A percentile compares a stretch with the other conserved stretches of the same genome.
Conservation (phyloP, 345 rosid species). For the Salix arbutifolia region DNA sequence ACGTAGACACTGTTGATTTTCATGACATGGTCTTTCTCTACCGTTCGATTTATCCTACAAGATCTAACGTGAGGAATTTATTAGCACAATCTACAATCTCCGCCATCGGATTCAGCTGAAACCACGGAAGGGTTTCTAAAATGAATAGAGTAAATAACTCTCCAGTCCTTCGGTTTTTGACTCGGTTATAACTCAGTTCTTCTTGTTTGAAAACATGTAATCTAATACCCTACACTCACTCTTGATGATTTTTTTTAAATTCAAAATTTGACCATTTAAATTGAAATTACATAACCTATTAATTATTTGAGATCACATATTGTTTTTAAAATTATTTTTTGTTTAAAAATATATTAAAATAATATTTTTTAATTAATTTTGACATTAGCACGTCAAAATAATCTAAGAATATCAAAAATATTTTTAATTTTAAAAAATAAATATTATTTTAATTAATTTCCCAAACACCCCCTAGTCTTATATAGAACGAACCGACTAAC, state of each 20-base stretch:
- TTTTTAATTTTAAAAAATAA: too few species aligned
- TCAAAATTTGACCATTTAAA: not conserved
- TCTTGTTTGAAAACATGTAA: not conserved
- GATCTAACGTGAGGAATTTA: not conserved
- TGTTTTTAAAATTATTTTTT: too few species aligned
- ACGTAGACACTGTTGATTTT: not conserved
- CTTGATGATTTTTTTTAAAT: too few species aligned
- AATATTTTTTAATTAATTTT: too few species aligned
- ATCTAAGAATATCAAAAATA: too few species aligned
- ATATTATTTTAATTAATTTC: too few species aligned
- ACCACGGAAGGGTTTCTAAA: not conserved
- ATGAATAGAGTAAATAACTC: not conserved
- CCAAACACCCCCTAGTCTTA: too few species aligned
- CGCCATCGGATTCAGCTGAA: not conserved
- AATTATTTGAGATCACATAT: fast-evolving
- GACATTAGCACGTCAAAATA: fast-evolving
- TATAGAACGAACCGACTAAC: too few species aligned
- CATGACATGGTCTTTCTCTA: too few species aligned
- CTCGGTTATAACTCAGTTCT: not conserved
- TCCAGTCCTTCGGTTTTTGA: not conserved
- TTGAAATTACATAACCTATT: too few species aligned
- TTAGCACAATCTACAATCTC: not conserved
- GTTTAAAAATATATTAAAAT: too few species aligned
- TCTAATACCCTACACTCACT: not conserved
- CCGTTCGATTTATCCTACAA: not conserved